Percentiles rank a stretch among this genome's conserved stretches.
Conservation (phyloP, 345 rosid species). For the Erucastrum elatum region DNA sequence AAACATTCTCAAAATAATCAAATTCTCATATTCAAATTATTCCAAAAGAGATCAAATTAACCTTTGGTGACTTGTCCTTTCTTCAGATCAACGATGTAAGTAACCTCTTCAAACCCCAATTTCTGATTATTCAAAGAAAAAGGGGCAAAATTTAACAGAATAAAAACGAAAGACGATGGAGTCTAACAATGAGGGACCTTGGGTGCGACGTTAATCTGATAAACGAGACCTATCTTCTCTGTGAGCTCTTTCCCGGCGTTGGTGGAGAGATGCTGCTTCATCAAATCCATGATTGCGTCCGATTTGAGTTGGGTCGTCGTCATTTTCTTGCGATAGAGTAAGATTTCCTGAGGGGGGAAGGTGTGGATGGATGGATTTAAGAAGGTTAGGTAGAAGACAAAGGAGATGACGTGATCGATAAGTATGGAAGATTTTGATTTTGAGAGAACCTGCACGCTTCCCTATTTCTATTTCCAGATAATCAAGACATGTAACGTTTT, state of each 20-base stretch:
- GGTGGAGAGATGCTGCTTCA: constrained; percentile 66
- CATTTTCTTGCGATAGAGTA: constrained; percentile 37
- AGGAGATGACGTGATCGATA: constrained; percentile 35
- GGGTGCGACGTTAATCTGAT: constrained; percentile 88
- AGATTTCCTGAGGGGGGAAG: not conserved
- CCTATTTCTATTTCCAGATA: constrained; percentile 3
- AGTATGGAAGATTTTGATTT: constrained; percentile 26
- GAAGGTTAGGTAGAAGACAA: constrained; percentile 9
- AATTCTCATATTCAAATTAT: too few relatives aligned
- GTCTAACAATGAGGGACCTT: constrained; percentile 45
- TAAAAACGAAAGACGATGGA: not conserved
- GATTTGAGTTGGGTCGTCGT: constrained; percentile 65
- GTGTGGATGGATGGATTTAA: not conserved
- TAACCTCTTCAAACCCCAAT: constrained; percentile 84
- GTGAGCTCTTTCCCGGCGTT: constrained; percentile 64
- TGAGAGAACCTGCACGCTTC: constrained; percentile 26
- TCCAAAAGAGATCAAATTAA: too few relatives aligned
- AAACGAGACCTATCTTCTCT: constrained; percentile 78
- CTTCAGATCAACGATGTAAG: constrained; percentile 78
- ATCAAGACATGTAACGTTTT: not conserved
- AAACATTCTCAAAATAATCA: not conserved
- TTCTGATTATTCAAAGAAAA: constrained; percentile 45
- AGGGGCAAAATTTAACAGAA: not conserved
- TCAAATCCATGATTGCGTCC: constrained; percentile 60
- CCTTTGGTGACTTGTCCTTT: constrained; percentile 59